Base-by-base conservation (phyloP, 441 rosid species). In the Geranium incanum region DNA sequence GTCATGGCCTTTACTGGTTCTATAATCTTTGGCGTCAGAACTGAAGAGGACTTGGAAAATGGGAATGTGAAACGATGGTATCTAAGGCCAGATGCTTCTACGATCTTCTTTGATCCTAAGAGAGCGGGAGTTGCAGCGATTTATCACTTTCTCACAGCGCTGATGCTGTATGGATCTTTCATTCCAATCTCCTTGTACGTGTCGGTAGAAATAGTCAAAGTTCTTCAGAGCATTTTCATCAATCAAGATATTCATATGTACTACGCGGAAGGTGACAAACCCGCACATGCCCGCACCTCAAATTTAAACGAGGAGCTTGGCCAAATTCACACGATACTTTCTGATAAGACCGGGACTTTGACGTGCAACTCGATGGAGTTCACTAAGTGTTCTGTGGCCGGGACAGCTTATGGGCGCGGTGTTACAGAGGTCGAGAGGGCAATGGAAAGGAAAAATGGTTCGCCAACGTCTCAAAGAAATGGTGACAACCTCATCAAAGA, bases 301-400 rank as follows among this genome's bases (percentile, higher is more conserved):
- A 28, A 28, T 28, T 28, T 28, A 28, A 28, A 87, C 28, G 94
- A 89, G 83, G 94, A 89, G 79, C 89, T 89, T 1, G 94, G 94
- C 15, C 90, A 87, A 78, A 89, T 89, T 0, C 79, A 87, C 71
- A 89, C 93, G 0, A 78, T 88, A 67, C 81, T 88, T 33, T 88
- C 91, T 0, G 93, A 88, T 72, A 88, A 88, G 82, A 88, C 93
- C 0, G 93, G 93, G 48, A 88, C 93, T 16, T 78, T 88, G 79
- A 88, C 93, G 0, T 85, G 89, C 66, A 88, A 88, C 66, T 88
- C 94, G 0, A 88, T 88, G 94, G 94, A 88, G 86, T 88, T 88
- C 80, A 78, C 87, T 75, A 88, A 88, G 70, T 88, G 91, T 73
- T 85, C 94, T 3, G 80, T 88, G 1, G 91, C 89, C 0, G 94